Base-by-base conservation (phyloP, 495 filamentous ascomycete genomes). In the Bacidia rubella region DNA sequence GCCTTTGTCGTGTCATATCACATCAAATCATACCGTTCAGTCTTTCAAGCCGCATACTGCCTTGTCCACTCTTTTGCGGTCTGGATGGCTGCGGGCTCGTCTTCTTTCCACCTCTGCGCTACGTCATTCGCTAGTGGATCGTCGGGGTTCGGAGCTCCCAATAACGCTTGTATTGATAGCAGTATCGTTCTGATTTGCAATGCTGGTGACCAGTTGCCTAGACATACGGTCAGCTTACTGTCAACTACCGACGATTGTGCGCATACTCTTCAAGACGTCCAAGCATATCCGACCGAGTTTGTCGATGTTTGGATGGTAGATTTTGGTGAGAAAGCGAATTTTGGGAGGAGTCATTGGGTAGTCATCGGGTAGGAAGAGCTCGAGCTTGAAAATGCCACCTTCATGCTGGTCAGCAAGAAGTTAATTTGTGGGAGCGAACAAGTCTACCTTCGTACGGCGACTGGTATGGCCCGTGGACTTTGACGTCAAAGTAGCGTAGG, bases 331-430 rank as follows among this genome's bases (percentile, higher is more conserved):
- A 69, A 99, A 99, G 38, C 92, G 85, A 57, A 99, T 95, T 72
- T 96, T 95, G 11, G 92, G 92, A 24, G 92, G 92, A 29, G 87
- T 93, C 92, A 99, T 99, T 10, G 92, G 92, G 63, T 99, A 99
- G 69, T 99, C 92, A 62, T 99, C 92, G 29, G 92, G 93, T n/a
- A 99, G 75, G 70, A 99, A 99, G 7, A 99, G 78, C 68, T 99
- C 92, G 53, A 96, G 87, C 64, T 90, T 88, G 75, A 99, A 99
- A 58, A 95, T 79, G 47, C 92, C 92, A 59, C 87, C 92, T 94
- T 47, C 35, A 49, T 26, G 58, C 38, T 45, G 15, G 57, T 68
- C 24, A 66, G 59, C 52, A 26, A 43, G 23, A 11, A n/a, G 11
- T 11, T 47, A 32, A 15, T n/a, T 7, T 17, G 27, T 15, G 17